Conservation (phyloP, 1,139 yeast species). For the Groenewaldozyma auringiensis region DNA sequence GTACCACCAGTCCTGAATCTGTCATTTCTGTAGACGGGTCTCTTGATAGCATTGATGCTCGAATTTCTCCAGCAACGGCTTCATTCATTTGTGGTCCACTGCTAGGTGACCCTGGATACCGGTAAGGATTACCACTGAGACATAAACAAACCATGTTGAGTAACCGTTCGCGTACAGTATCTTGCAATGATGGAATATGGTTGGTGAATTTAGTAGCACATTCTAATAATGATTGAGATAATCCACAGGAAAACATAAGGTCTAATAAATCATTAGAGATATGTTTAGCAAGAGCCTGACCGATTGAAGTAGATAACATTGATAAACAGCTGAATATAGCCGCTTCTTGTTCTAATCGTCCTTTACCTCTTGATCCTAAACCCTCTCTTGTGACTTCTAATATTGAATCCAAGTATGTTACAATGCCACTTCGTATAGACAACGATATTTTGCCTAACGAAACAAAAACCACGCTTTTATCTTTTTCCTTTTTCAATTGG, state of each 20-base stretch:
- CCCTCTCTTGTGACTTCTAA: conserved; percentile 80
- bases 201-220: conserved; percentile 61
- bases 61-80: conserved; percentile 63
- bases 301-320: conserved; percentile 79
- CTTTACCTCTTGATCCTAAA: conserved; percentile 51
- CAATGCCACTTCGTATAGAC: conserved; percentile 80
- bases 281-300: conserved; percentile 90
- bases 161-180: conserved; percentile 61
- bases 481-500: conserved; percentile 70
- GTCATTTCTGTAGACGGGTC: conserved; percentile 40
- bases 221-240: conserved; percentile 71
- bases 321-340: conserved; percentile 88
- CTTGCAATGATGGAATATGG: conserved; percentile 74
- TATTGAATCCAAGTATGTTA: conserved; percentile 81
- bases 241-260: conserved; percentile 72
- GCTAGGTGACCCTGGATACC: conserved; percentile 82
- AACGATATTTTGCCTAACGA: conserved; percentile 81
- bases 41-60: conserved; percentile 63
- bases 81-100: conserved; percentile 48
- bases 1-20: conserved; percentile 49
- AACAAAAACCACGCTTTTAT: conserved; percentile 67
- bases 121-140: conserved; percentile 74
- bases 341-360: conserved; percentile 67
- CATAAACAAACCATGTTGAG: conserved; percentile 67
- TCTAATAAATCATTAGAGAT: conserved; percentile 75